Evolutionary conservation across 371 early-diverging fungal genomes (phyloP).

Genomic region (Syncephalastrum sp.): DNA sequence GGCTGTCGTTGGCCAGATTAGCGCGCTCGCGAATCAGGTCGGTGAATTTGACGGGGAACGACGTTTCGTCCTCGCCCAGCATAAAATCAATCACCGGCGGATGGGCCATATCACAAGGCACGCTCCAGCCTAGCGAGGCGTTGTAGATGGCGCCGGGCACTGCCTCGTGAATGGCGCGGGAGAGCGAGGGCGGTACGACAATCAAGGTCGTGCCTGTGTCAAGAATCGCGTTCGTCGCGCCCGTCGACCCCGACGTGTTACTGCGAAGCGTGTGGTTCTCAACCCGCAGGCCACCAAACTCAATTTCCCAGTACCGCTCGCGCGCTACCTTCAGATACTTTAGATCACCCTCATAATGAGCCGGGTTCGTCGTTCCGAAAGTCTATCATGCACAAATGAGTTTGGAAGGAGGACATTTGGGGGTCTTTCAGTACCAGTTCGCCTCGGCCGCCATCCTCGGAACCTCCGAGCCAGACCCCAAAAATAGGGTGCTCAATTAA

Average conservation of each 20-base stretch:
- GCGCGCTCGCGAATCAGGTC: constrained; percentile 29
- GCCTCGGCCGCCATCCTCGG: constrained; percentile 19
- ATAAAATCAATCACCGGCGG: constrained; percentile 16
- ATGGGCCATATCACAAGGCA: constrained; percentile 31
- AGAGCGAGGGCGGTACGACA: constrained; percentile 32
- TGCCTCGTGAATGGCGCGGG: constrained; percentile 36
- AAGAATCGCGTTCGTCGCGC: constrained; percentile 33
- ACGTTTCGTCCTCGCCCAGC: constrained; percentile 17
- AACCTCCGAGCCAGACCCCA: constrained; percentile 18
- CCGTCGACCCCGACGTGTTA: constrained; percentile 11
- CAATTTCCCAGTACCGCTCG: constrained; percentile 40
- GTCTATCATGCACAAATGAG: constrained; percentile 5
- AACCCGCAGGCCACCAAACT: constrained; percentile 22
- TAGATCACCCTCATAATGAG: constrained; percentile 27
- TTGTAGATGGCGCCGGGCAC: constrained; percentile 49
- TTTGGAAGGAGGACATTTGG: not conserved
- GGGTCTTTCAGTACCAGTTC: constrained; percentile 14
- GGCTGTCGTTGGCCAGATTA: not conserved
- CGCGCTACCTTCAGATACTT: constrained; percentile 27
- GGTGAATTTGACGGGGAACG: constrained; percentile 17
- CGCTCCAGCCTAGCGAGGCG: constrained; percentile 40
- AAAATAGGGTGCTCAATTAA: constrained; percentile 16
- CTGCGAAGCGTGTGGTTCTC: constrained; percentile 6
- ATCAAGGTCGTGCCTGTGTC: constrained; percentile 51
- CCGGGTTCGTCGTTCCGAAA: constrained; percentile 18